Percentiles rank a stretch among this genome's conserved stretches.
phyloP scores from a whole-genome alignment of 1,284 basidiomycete genomes.

The Sphagnurus paluster region DNA sequence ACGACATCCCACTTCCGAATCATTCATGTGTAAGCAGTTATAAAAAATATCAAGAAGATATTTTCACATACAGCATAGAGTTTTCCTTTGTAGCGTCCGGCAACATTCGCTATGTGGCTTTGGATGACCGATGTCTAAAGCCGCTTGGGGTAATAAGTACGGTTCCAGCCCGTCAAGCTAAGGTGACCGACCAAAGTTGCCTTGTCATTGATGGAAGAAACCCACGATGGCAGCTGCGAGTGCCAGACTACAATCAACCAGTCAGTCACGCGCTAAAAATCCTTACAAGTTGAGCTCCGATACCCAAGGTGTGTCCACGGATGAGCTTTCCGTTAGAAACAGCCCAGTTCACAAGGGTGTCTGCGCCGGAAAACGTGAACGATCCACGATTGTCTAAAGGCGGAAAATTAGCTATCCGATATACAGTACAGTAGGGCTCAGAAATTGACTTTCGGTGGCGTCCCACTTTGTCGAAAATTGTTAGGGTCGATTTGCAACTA shows the following conservation, averaged over 20 bases:
- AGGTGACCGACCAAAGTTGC: constrained; percentile 19
- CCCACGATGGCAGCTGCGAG: constrained; percentile 29
- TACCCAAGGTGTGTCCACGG: constrained; percentile 30
- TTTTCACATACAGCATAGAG: constrained; percentile 28
- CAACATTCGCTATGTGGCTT: constrained; percentile 36
- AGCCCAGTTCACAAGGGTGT: constrained; percentile 31
- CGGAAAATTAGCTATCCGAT: background rate
- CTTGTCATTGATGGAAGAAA: constrained; percentile 22
- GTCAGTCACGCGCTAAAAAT: too few relatives aligned
- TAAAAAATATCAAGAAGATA: background rate
- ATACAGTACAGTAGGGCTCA: background rate
- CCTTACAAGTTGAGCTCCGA: too few relatives aligned
- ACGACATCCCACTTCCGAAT: constrained; percentile 38
- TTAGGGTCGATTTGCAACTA: background rate
- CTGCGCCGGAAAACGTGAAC: constrained; percentile 25
- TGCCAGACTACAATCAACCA: constrained; percentile 30
- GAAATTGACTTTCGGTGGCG: constrained; percentile 23
- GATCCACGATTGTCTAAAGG: constrained; percentile 20
- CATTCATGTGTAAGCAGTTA: background rate
- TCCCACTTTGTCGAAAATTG: constrained; percentile 21
- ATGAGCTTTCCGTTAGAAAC: constrained; percentile 28
- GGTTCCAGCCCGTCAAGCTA: too few relatives aligned
- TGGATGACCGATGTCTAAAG: constrained; percentile 32
- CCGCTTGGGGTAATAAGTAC: too few relatives aligned
- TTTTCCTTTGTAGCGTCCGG: constrained; percentile 38